phyloP scores from a whole-genome alignment of 257 asterid genomes.

The Petunia axillaris region DNA sequence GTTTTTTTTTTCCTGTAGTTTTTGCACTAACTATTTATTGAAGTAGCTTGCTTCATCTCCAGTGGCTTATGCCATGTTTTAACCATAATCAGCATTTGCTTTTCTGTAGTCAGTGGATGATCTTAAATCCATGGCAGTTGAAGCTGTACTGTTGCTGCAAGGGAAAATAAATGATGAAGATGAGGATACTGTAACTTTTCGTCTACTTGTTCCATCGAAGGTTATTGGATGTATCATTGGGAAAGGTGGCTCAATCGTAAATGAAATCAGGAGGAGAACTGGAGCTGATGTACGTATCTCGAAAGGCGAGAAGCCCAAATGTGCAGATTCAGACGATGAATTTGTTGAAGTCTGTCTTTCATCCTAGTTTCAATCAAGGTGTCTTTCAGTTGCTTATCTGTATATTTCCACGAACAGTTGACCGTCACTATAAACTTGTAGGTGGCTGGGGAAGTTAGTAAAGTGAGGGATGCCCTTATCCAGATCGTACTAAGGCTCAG shows the following conservation, averaged over 20 bases:
- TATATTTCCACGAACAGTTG: background rate
- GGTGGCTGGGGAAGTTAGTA: constrained; percentile 76
- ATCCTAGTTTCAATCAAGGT: background rate
- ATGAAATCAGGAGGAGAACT: constrained; percentile 88
- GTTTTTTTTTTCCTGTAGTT: background rate
- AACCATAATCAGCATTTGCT: constrained; percentile 28
- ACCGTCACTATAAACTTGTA: constrained; percentile 35
- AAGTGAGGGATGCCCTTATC: constrained; percentile 87
- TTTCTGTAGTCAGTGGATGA: constrained; percentile 69
- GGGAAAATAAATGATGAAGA: constrained; percentile 86
- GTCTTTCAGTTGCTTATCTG: constrained; percentile 12
- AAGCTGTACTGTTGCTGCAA: constrained; percentile 88
- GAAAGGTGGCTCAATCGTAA: constrained; percentile 80
- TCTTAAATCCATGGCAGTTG: constrained; percentile 87
- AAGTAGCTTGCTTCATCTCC: constrained; percentile 11
- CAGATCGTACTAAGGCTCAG: constrained; percentile 90
- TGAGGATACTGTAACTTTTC: constrained; percentile 61
- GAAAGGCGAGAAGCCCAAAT: constrained; percentile 78
- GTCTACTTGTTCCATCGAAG: constrained; percentile 84
- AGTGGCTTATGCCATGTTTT: constrained; percentile 17
- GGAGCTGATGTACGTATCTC: constrained; percentile 85
- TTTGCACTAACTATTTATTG: background rate
- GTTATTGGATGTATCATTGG: constrained; percentile 95
- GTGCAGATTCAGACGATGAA: constrained; percentile 72
- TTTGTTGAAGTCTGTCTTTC: constrained; percentile 73